Percentiles rank a stretch among this genome's conserved stretches.
Evolutionary conservation across 305 asterid species (phyloP).

Genomic region (Rubia balearica): DNA sequence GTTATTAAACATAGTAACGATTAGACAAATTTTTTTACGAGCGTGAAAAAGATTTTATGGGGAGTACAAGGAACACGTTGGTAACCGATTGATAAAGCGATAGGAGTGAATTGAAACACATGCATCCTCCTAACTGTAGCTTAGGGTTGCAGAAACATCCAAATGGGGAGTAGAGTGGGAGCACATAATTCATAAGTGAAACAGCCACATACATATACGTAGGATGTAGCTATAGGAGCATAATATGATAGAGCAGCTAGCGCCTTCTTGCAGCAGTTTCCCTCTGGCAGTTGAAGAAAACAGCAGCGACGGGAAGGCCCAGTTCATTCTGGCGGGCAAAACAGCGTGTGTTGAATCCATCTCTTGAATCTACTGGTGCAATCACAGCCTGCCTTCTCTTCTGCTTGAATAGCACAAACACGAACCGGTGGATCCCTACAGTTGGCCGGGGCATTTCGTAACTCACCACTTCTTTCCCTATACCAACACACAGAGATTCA

Average conservation of each 20-base stretch:
- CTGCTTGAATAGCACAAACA: conserved; percentile 63
- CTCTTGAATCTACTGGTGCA: conserved; percentile 36
- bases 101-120: too few species aligned
- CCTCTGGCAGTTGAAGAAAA: conserved; percentile 86
- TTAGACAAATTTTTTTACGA: too few species aligned
- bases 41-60: too few species aligned
- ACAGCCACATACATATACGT: too few species aligned
- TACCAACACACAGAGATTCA: too few species aligned
- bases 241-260: neutral
- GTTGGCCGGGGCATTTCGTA: conserved; percentile 77
- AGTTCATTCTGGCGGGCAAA: conserved; percentile 57
- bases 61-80: neutral
- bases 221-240: neutral
- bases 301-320: conserved; percentile 72
- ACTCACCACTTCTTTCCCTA: conserved; percentile 69
- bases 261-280: conserved; percentile 80
- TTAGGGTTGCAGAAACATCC: neutral
- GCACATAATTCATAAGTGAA: neutral
- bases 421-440: conserved; percentile 84
- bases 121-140: neutral
- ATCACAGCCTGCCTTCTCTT: conserved; percentile 32
- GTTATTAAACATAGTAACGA: too few species aligned
- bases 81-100: too few species aligned
- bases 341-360: conserved; percentile 48
- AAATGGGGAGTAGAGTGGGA: neutral